These are phyloP conservation scores for Rosellinia necatrix DNA, from an alignment of 2,329 filamentous ascomycete species.

Conservation along the genomic window DNA sequence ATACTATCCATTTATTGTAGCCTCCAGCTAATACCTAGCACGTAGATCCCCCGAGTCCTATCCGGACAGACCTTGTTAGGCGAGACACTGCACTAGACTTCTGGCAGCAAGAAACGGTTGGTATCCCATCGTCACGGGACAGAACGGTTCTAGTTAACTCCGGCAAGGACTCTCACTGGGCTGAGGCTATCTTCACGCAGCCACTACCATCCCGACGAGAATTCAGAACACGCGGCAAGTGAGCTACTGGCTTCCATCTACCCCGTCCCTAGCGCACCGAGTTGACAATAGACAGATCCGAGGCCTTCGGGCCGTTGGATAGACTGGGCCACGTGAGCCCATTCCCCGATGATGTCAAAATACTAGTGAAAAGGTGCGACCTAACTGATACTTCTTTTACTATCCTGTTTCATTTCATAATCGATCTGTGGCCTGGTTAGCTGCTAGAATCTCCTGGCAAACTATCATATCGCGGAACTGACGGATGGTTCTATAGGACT, in stretches of 20 bases:
- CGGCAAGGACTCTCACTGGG: constrained; percentile 61
- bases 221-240: constrained; percentile 49
- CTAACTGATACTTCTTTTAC: background rate
- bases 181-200: constrained; percentile 62
- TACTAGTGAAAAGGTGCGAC: constrained; percentile 59
- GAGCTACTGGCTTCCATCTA: constrained; percentile 25
- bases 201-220: constrained; percentile 56
- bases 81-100: constrained; percentile 36
- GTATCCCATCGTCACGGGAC: constrained; percentile 7
- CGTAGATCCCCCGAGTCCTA: constrained; percentile 36
- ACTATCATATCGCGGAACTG: background rate
- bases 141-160: constrained; percentile 16
- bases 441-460: background rate
- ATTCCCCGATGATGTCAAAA: constrained; percentile 53
- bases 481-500: constrained; percentile 42
- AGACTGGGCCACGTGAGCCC: constrained; percentile 47
- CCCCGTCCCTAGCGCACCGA: background rate
- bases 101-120: constrained; percentile 38
- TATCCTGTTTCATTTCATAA: background rate
- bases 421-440: too few relatives aligned
- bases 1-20: constrained; percentile 32
- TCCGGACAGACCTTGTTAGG: constrained; percentile 34
- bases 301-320: constrained; percentile 38
- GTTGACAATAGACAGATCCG: constrained; percentile 28
- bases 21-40: constrained; percentile 14